Evolutionary conservation across 768 basidiomycete genomes (phyloP), one percentile per base, ranked within the genome.

Genomic region (Boletus subparvulus): DNA sequence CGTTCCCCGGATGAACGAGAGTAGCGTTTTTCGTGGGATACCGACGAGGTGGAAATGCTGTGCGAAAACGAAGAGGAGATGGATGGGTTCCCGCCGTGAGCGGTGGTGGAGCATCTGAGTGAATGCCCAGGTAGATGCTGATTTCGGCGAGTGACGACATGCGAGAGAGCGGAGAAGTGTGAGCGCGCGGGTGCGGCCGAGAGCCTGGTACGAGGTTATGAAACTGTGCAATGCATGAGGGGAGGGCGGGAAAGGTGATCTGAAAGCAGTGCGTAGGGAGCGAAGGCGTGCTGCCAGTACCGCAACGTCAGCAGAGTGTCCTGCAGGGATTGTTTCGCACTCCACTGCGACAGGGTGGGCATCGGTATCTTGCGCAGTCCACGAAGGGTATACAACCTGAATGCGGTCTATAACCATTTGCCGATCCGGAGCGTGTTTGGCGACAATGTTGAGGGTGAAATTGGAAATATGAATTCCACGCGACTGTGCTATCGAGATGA

Each of bases 11-110:
- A 69, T 45, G 19, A 61, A 28, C 8, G 55, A 60, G 1, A 61
- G 19, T 4, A 69, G 32, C 0, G 63, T 73, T 66, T 36, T 73
- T 51, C 32, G 58, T 0, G 87, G 85, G n/a, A 89, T 72, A 14
- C 83, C 85, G 37, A 76, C 69, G 8, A 76, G 58, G 52, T 77
- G 77, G 61, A 86, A 88, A 51, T 82, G 76, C 7, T 78, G 74
- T 13, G 70, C 67, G 63, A 83, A 90, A 0, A 78, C 71, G 46
- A 71, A 55, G 47, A 84, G 64, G 35, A 63, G 49, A n/a, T 55
- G 60, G 24, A 62, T 19, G 37, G 19, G 50, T 39, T 66, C 59
- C 12, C 33, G 60, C 14, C 61, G 60, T 3, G 59, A 47, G 28
- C 66, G 69, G 51, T 68, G 63, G 40, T 66, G 54, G 6, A 71